phyloP scores from a whole-genome alignment of 163 green algal genomes.

The Trebouxia gelatinosa region DNA sequence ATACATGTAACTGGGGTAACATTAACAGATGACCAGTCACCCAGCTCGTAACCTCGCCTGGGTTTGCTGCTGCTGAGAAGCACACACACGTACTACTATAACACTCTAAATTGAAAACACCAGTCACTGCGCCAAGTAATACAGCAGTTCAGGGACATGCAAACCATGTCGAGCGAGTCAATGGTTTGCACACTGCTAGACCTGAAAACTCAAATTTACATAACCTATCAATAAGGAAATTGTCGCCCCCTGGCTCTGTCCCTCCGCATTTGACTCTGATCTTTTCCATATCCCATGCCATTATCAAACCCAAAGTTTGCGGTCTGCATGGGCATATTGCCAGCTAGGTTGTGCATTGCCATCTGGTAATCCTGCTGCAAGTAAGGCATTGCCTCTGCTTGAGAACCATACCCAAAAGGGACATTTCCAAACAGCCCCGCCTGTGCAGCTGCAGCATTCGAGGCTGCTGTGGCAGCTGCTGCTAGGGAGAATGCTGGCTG shows the following conservation, averaged over 20 bases:
- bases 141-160: too few species aligned
- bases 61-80: too few species aligned
- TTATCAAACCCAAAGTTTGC: neutral
- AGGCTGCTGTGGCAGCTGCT: slow-evolving; percentile 21
- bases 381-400: neutral
- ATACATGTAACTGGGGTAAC: too few species aligned
- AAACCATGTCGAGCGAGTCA: too few species aligned
- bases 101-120: too few species aligned
- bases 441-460: slow-evolving; percentile 21
- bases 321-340: neutral
- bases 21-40: too few species aligned
- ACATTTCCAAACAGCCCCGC: neutral
- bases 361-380: neutral
- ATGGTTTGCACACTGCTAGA: too few species aligned
- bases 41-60: too few species aligned
- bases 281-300: neutral
- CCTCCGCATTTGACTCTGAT: neutral
- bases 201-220: too few species aligned
- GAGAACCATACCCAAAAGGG: neutral
- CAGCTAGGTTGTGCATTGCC: neutral
- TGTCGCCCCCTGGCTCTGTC: slow-evolving; percentile 9
- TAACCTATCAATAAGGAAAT: slow-evolving; percentile 16
- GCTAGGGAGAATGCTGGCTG: neutral
- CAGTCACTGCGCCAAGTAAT: too few species aligned
- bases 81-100: too few species aligned